A percentile compares a stretch with the other conserved stretches of the same genome.
phyloP scores from a whole-genome alignment of 192 early-diverging fungal genomes.

The Dissophora ornata region DNA sequence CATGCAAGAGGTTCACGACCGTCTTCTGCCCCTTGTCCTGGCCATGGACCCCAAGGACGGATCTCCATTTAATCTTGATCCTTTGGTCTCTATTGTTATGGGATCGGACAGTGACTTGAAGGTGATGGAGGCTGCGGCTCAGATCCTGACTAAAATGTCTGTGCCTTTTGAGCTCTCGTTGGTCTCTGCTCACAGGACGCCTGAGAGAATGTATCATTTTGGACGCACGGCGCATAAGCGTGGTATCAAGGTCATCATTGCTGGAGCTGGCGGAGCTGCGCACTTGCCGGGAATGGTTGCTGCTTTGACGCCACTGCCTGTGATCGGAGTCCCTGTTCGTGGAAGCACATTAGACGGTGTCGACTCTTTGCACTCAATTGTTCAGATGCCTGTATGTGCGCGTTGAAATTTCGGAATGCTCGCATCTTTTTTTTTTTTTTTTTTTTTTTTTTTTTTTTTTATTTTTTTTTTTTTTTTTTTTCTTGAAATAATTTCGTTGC shows the following conservation, averaged over 20 bases:
- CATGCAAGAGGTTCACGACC: conserved; percentile 79
- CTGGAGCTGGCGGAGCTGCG: conserved; percentile 98
- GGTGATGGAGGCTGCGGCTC: conserved; percentile 90
- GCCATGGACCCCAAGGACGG: conserved; percentile 69
- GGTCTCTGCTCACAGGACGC: conserved; percentile 97
- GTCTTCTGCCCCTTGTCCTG: conserved; percentile 69
- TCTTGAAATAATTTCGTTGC: too few relatives aligned
- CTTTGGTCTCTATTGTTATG: conserved; percentile 98
- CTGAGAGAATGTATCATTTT: conserved; percentile 92
- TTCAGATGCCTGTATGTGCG: conserved; percentile 95
- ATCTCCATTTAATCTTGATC: conserved; percentile 62
- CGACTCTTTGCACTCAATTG: conserved; percentile 97
- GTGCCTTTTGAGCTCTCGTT: conserved; percentile 98
- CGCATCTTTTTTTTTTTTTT: too few relatives aligned
- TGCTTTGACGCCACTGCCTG: conserved; percentile 95
- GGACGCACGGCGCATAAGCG: conserved; percentile 87
- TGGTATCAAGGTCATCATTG: conserved; percentile 97
- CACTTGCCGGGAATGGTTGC: conserved; percentile 99
- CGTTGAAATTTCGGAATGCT: too few relatives aligned
- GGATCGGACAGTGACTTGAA: conserved; percentile 98
- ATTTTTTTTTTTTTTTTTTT: too few relatives aligned
- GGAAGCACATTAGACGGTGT: conserved; percentile 93
- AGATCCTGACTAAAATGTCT: conserved; percentile 88
- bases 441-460: too few relatives aligned
- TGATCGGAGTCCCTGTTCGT: conserved; percentile 97